Conservation (phyloP, 148 eudicot species). For the Rhododendron vialii region DNA sequence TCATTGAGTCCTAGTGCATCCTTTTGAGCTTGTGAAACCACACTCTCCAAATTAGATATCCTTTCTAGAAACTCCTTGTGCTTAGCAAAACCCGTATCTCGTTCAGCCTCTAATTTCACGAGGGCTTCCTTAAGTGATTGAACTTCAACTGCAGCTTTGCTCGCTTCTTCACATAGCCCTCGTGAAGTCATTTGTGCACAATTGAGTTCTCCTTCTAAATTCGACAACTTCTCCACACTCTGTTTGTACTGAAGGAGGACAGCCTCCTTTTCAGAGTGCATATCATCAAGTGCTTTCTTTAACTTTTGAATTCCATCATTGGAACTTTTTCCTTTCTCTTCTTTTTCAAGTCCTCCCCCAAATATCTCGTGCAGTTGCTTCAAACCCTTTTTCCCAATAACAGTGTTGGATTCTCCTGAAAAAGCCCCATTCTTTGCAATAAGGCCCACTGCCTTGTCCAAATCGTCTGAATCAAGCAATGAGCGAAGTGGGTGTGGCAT, state of each 20-base stretch:
- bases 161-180: conserved; percentile 40
- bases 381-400: conserved; percentile 44
- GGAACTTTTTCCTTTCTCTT: conserved; percentile 20
- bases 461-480: conserved; percentile 39
- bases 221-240: conserved; percentile 52
- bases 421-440: conserved; percentile 18
- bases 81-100: conserved; percentile 40
- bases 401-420: conserved; percentile 24
- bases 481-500: conserved; percentile 33
- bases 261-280: conserved; percentile 58
- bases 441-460: conserved; percentile 15
- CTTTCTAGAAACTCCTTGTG: conserved; percentile 39
- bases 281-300: conserved; percentile 48
- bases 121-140: conserved; percentile 59
- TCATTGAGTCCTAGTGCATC: conserved; percentile 37
- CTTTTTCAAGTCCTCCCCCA: conserved; percentile 22
- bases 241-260: conserved; percentile 45
- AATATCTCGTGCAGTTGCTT: conserved; percentile 69
- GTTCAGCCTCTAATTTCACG: conserved; percentile 49
- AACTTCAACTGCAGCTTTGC: conserved; percentile 54
- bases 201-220: conserved; percentile 53
- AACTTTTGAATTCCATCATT: conserved; percentile 42
- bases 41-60: conserved; percentile 48
- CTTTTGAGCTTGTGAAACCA: conserved; percentile 36
- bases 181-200: conserved; percentile 42